Percentiles rank a stretch among this genome's conserved stretches.
Evolutionary conservation across 2,329 filamentous ascomycete species (phyloP).

Genomic region (Plectosphaerella plurivora): DNA sequence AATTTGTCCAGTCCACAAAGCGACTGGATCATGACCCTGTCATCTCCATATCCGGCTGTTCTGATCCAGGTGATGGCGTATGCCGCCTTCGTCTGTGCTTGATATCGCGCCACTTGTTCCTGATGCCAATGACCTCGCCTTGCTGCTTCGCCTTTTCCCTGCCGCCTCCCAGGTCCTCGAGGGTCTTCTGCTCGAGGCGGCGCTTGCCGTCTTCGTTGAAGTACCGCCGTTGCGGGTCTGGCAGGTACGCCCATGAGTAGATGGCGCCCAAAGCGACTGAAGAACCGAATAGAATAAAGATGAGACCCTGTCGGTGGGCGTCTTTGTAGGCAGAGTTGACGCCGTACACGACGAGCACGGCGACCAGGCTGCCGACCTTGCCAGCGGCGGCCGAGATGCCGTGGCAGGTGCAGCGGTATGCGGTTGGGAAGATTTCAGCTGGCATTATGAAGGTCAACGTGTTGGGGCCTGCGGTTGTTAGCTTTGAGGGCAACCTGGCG

Average conservation of each 20-base stretch:
- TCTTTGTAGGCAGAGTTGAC: slow-evolving; percentile 41
- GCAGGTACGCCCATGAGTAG: slow-evolving; percentile 48
- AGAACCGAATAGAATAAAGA: slow-evolving; percentile 46
- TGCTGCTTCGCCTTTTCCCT: slow-evolving; percentile 36
- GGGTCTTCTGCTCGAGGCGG: slow-evolving; percentile 38
- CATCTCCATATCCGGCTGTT: neutral
- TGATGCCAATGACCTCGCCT: slow-evolving; percentile 39
- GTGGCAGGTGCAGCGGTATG: slow-evolving; percentile 58
- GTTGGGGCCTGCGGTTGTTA: slow-evolving; percentile 43
- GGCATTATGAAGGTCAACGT: slow-evolving; percentile 61
- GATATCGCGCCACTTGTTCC: slow-evolving; percentile 36
- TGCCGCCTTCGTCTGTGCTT: slow-evolving; percentile 22
- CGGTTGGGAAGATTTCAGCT: slow-evolving; percentile 60
- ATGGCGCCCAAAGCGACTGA: slow-evolving; percentile 44
- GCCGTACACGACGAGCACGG: slow-evolving; percentile 44
- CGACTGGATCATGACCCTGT: neutral
- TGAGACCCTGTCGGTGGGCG: slow-evolving; percentile 39
- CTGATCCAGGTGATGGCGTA: neutral
- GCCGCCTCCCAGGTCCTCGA: slow-evolving; percentile 48
- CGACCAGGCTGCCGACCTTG: slow-evolving; percentile 52
- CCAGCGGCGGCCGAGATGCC: slow-evolving; percentile 58
- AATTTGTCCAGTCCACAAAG: no score
- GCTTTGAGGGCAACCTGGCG: neutral
- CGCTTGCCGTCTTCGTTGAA: slow-evolving; percentile 26
- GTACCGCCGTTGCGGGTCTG: slow-evolving; percentile 38